Evolutionary conservation across 2,329 filamentous ascomycete species (phyloP).

Genomic region (Colletotrichum filicis): DNA sequence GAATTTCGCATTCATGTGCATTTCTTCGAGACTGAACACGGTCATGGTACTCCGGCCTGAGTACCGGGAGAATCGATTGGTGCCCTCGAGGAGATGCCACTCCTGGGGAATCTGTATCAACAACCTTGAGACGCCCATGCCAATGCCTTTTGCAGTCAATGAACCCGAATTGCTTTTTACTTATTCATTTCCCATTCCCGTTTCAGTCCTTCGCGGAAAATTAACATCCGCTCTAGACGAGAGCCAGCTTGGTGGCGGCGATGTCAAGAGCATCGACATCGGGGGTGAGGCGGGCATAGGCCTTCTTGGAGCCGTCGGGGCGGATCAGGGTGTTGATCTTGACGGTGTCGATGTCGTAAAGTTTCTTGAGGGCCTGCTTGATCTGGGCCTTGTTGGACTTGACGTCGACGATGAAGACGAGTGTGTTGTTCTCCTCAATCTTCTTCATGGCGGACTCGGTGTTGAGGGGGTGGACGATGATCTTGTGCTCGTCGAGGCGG

Average conservation of each 20-base stretch:
- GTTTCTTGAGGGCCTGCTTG: slow-evolving; percentile 97
- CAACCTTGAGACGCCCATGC: slow-evolving; percentile 38
- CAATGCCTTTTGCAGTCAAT: slow-evolving; percentile 35
- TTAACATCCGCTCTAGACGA: slow-evolving; percentile 75
- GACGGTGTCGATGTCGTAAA: slow-evolving; percentile 97
- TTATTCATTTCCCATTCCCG: slow-evolving; percentile 13
- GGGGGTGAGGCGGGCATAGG: slow-evolving; percentile 92
- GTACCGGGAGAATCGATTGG: slow-evolving; percentile 31
- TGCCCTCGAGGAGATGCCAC: slow-evolving; percentile 23
- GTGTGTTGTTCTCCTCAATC: slow-evolving; percentile 99
- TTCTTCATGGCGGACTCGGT: slow-evolving; percentile 99
- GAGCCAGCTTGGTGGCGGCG: slow-evolving; percentile 97
- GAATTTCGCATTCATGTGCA: background rate
- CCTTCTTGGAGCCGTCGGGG: slow-evolving; percentile 98
- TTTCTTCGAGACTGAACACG: slow-evolving; percentile 12
- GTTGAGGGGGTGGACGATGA: slow-evolving; percentile 98
- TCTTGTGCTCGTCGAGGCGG: slow-evolving; percentile 96
- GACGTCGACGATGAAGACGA: slow-evolving; percentile 96
- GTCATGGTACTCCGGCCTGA: slow-evolving; percentile 24
- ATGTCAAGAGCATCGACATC: slow-evolving; percentile 99
- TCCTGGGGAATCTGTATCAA: slow-evolving; percentile 28
- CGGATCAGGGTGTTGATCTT: slow-evolving; percentile 99
- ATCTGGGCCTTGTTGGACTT: slow-evolving; percentile 99
- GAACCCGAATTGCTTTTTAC: slow-evolving; percentile 31
- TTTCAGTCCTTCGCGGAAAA: background rate